Evolutionary conservation across 441 rosid genomes (phyloP).

Genomic region (Brassica hybrid): DNA sequence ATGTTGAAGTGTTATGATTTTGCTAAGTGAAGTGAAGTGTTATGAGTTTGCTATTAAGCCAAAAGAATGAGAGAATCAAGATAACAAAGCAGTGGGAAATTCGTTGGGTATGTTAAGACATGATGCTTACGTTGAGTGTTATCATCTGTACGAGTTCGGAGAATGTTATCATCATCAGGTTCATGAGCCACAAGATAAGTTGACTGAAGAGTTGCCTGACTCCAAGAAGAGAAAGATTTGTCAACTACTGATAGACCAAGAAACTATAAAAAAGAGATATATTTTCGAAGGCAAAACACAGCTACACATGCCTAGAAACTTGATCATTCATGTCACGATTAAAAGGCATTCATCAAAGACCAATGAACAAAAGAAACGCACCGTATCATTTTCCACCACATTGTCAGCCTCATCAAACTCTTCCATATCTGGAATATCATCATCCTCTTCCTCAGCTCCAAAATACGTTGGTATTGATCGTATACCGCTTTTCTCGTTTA

Average conservation of each 20-base stretch:
- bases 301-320: constrained; percentile 17
- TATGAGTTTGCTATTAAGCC: no score
- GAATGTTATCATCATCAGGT: constrained; percentile 92
- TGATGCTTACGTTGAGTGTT: constrained; percentile 87
- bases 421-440: constrained; percentile 94
- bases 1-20: no score
- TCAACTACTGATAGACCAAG: background rate
- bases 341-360: background rate
- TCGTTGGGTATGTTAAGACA: no score
- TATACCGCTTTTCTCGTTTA: constrained; percentile 56
- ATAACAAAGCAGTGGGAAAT: no score
- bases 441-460: constrained; percentile 89
- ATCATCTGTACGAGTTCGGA: constrained; percentile 96
- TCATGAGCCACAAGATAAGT: constrained; percentile 85
- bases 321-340: constrained; percentile 8
- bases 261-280: background rate
- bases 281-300: background rate
- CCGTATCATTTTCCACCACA: constrained; percentile 77
- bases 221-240: constrained; percentile 5
- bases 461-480: constrained; percentile 80
- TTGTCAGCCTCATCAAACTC: constrained; percentile 83
- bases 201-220: constrained; percentile 86
- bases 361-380: background rate
- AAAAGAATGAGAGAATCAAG: no score
- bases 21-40: no score